A percentile compares a stretch with the other conserved stretches of the same genome.
Conservation (phyloP, 805 yeast species). For the Kuraishia floccosa region DNA sequence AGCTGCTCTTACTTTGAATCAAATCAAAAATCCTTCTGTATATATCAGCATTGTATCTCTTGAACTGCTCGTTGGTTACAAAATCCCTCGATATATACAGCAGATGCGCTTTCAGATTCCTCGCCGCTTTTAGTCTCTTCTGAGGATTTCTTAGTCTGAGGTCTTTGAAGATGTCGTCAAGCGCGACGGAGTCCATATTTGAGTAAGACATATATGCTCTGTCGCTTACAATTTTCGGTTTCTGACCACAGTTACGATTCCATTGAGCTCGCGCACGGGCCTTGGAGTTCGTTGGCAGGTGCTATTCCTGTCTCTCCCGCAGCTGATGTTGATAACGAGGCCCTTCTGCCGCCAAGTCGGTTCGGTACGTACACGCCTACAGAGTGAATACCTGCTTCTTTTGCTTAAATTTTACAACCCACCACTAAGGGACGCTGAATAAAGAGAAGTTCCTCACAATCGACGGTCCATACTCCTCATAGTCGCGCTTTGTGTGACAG, state of each 20-base stretch:
- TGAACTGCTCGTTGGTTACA: constrained; percentile 68
- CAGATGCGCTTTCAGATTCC: constrained; percentile 59
- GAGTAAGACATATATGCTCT: too few species aligned
- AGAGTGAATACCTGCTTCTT: too few species aligned
- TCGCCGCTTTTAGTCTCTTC: constrained; percentile 45
- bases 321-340: too few species aligned
- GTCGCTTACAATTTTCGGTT: too few species aligned
- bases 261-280: too few species aligned
- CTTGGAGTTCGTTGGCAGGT: too few species aligned
- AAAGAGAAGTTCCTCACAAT: constrained; percentile 95
- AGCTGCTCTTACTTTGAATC: constrained; percentile 60
- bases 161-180: constrained; percentile 42
- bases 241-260: too few species aligned
- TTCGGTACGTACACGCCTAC: too few species aligned
- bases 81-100: constrained; percentile 64
- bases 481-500: constrained; percentile 94
- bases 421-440: constrained; percentile 82
- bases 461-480: constrained; percentile 96
- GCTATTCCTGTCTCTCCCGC: too few species aligned
- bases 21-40: constrained; percentile 82
- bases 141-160: constrained; percentile 30
- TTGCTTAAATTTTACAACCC: too few species aligned
- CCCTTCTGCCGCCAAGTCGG: too few species aligned
- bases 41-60: constrained; percentile 72
- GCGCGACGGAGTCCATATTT: constrained; percentile 16